These are phyloP conservation scores for Talaromyces sp. DNA, from an alignment of 2,329 filamentous ascomycete genomes.

Conservation along the genomic window DNA sequence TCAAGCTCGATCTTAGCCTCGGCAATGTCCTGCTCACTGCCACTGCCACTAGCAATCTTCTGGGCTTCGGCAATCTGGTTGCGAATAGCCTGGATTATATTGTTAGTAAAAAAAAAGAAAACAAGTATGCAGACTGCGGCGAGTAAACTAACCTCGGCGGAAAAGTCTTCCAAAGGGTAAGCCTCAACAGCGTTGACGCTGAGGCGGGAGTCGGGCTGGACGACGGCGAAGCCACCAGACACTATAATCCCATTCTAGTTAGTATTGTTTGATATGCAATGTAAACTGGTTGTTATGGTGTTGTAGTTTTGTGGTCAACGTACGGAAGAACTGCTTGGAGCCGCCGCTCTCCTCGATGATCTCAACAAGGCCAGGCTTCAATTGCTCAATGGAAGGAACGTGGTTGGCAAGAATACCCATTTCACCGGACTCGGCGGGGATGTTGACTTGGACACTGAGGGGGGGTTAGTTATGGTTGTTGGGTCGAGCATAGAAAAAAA, in stretches of 20 bases:
- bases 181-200: constrained; percentile 99
- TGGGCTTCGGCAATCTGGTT: constrained; percentile 91
- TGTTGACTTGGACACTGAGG: constrained; percentile 90
- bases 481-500: neutral
- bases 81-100: constrained; percentile 59
- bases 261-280: constrained; percentile 13
- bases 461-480: constrained; percentile 34
- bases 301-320: constrained; percentile 35
- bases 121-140: constrained; percentile 6
- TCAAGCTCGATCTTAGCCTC: constrained; percentile 99
- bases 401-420: constrained; percentile 99
- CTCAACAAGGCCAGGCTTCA: constrained; percentile 94
- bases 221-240: constrained; percentile 92
- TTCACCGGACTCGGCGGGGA: constrained; percentile 94
- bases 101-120: constrained; percentile 4
- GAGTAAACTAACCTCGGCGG: constrained; percentile 59
- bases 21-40: constrained; percentile 94
- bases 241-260: constrained; percentile 50
- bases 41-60: constrained; percentile 85
- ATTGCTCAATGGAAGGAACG: constrained; percentile 97
- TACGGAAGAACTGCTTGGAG: constrained; percentile 98
- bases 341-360: constrained; percentile 84
- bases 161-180: constrained; percentile 93
- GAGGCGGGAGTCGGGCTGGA: constrained; percentile 89
- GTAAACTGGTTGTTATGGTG: constrained; percentile 3